Evolutionary conservation across 164 flowering plant genomes (phyloP), one percentile per base, ranked within the genome.

Genomic region (Berberis vulgaris): DNA sequence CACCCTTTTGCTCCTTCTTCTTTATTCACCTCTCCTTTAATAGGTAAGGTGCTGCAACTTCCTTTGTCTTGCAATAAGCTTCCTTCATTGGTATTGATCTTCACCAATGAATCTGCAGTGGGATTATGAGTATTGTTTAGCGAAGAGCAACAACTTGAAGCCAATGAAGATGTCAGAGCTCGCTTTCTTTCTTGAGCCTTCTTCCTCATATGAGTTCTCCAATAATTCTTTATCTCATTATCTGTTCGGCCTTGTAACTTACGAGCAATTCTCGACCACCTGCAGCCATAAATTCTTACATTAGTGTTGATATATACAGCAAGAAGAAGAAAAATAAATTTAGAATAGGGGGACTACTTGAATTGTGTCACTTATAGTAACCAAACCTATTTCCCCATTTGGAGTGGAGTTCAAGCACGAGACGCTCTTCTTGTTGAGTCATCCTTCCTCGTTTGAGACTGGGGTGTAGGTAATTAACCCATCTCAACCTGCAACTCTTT

Each of bases 381-480:
- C 26, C 76, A 69, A 74, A 94, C 99, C 97, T 94, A 67, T 94
- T 94, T 78, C 99, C 99, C 95, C 93, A 91, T 65, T 82, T 81
- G 40, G 88, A 70, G 64, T 94, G 99, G 66, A 94, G 96, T 49
- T 94, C 91, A 12, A 91, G 86, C 12, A 94, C 94, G 10, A 89
- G 91, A 12, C 79, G 80, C 64, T 94, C 96, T 68, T 94, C 99
- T 6, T 86, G 95, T 6, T 94, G 89, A 3, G 96, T 83, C 96
- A 94, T 83, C 80, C 87, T 87, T 26, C 94, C 97, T 40, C 88
- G 78, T 69, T 87, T 91, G 72, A 91, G 96, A 45, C 87, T 96
- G 26, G 99, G 99, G 63, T 89, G 86, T 12, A 94, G 80, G 77
- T 94, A 94, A 72, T 94, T 94, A 72, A 91, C 94, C 97, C 99